Evolutionary conservation across 106 monocot species (phyloP).

Genomic region (Allium cepa): DNA sequence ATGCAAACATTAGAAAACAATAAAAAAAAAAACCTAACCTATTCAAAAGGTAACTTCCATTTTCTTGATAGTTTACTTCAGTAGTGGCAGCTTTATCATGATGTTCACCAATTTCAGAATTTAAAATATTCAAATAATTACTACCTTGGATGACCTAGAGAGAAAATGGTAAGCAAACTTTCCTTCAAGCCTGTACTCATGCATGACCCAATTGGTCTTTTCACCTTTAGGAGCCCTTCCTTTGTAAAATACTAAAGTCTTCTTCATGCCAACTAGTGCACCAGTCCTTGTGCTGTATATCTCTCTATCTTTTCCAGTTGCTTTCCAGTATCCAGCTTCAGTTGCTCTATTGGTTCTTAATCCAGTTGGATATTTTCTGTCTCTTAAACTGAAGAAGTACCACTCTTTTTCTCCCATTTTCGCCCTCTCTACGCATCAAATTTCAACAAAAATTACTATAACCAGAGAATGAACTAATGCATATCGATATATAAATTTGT

Average conservation of each 20-base stretch:
- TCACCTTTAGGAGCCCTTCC: slow-evolving; percentile 96
- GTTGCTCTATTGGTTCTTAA: slow-evolving; percentile 89
- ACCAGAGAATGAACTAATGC: neutral
- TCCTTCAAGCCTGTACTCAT: slow-evolving; percentile 89
- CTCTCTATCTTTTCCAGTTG: slow-evolving; percentile 96
- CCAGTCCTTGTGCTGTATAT: slow-evolving; percentile 56
- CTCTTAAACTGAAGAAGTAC: slow-evolving; percentile 93
- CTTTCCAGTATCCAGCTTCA: slow-evolving; percentile 93
- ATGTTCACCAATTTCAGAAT: too few relatives aligned
- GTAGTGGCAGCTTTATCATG: too few relatives aligned
- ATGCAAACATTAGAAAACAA: too few relatives aligned
- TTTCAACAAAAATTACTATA: neutral
- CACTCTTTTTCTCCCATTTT: slow-evolving; percentile 99
- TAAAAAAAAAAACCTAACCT: too few relatives aligned
- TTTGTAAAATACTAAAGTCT: slow-evolving; percentile 92
- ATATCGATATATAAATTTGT: neutral
- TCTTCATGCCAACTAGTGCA: slow-evolving; percentile 91
- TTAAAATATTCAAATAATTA: neutral
- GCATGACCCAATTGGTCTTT: slow-evolving; percentile 99
- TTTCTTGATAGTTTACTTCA: too few relatives aligned
- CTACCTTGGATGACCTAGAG: slow-evolving; percentile 74
- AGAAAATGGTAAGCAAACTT: slow-evolving; percentile 75
- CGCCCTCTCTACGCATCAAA: slow-evolving; percentile 46
- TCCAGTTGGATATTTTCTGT: slow-evolving; percentile 93
- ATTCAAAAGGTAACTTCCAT: too few relatives aligned